Percentiles rank a stretch among this genome's conserved stretches.
Conservation (phyloP, 2,329 filamentous ascomycete genomes). For the Trichoderma simmonsii region DNA sequence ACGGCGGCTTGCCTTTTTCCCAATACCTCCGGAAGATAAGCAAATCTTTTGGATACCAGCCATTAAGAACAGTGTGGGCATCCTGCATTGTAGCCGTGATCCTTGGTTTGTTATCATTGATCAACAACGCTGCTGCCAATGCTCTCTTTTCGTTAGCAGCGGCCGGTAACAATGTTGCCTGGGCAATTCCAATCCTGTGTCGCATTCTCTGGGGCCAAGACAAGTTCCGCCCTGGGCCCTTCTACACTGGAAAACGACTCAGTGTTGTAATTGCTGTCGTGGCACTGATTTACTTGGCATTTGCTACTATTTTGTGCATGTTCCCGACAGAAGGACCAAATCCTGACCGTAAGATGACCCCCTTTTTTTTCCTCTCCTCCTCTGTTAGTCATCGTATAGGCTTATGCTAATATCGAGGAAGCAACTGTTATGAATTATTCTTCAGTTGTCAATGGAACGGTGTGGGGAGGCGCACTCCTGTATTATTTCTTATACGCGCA, state of each 20-base stretch:
- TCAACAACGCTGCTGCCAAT: not conserved
- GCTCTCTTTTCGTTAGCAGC: not conserved
- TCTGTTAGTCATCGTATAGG: too few relatives aligned
- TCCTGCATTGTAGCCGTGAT: not conserved
- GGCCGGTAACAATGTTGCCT: not conserved
- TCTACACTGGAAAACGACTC: not conserved
- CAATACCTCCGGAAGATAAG: not conserved
- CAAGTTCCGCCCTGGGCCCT: not conserved
- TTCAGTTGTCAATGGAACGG: not conserved
- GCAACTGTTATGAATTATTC: constrained; percentile 4
- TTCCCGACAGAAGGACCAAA: constrained; percentile 6
- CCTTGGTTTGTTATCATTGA: not conserved
- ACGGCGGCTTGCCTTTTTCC: not conserved
- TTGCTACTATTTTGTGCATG: not conserved
- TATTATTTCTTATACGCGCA: not conserved
- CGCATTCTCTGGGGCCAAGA: not conserved
- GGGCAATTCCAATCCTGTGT: not conserved
- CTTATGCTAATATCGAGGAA: not conserved
- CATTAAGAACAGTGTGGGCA: constrained; percentile 1
- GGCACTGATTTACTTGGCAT: not conserved
- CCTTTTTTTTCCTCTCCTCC: not conserved
- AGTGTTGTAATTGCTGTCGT: not conserved
- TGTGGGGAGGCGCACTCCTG: not conserved
- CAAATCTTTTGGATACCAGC: not conserved
- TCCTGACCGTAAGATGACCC: not conserved